Conservation (phyloP, 352 stramenopile species). For the Phytopythium litorale region DNA sequence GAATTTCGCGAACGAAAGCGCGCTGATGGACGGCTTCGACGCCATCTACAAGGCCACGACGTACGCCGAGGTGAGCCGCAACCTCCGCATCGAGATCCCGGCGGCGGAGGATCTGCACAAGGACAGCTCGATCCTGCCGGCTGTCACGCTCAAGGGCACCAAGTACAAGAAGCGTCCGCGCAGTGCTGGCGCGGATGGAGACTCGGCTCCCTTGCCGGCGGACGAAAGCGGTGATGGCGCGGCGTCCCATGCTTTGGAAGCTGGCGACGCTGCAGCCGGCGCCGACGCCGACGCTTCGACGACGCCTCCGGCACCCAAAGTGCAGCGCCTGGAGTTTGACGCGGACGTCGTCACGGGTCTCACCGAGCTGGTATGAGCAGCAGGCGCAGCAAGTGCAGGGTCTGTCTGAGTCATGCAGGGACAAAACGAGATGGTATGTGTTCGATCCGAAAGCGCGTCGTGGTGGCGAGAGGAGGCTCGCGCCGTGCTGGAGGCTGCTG, state of each 20-base stretch:
- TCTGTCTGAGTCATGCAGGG: not conserved
- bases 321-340: constrained; percentile 57
- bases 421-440: not conserved
- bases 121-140: constrained; percentile 57
- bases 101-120: constrained; percentile 66
- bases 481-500: not conserved
- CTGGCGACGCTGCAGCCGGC: not conserved
- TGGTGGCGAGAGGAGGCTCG: not conserved
- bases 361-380: constrained; percentile 47
- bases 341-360: constrained; percentile 53
- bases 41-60: constrained; percentile 64
- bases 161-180: constrained; percentile 66
- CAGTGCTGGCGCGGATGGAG: constrained; percentile 6
- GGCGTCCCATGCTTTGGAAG: not conserved
- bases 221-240: not conserved
- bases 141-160: constrained; percentile 31
- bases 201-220: not conserved
- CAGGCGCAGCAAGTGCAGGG: not conserved
- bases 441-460: not conserved
- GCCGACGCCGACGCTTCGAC: not conserved
- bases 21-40: constrained; percentile 60
- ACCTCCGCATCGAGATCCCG: constrained; percentile 74
- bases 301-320: constrained; percentile 30
- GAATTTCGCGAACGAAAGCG: constrained; percentile 52
- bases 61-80: constrained; percentile 58